phyloP scores from a whole-genome alignment of 768 basidiomycete species.

The Coprinopsis cinerea region DNA sequence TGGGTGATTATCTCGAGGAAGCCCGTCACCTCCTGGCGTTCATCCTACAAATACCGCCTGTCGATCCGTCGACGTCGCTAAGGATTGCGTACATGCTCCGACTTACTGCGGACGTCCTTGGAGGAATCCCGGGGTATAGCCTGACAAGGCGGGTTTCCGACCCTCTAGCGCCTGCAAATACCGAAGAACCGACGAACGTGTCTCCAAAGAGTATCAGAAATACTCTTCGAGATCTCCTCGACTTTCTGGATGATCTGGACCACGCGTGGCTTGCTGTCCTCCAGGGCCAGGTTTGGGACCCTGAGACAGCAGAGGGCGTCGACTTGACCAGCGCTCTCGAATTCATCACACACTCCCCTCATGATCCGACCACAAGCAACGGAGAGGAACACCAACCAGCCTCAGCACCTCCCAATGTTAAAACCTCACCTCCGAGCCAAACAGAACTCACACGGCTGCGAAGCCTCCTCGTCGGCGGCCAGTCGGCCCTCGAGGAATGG shows the following conservation, averaged over 20 bases:
- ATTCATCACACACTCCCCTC: background rate
- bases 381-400: conserved; percentile 22
- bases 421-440: conserved; percentile 44
- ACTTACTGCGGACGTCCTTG: conserved; percentile 62
- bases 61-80: conserved; percentile 63
- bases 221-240: conserved; percentile 44
- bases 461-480: conserved; percentile 58
- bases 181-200: background rate
- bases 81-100: conserved; percentile 65
- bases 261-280: conserved; percentile 68
- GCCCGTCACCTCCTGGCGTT: conserved; percentile 52
- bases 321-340: conserved; percentile 36
- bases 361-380: conserved; percentile 22
- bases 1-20: conserved; percentile 54
- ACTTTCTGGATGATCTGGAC: conserved; percentile 71
- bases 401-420: conserved; percentile 10
- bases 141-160: conserved; percentile 23
- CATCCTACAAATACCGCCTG: conserved; percentile 68
- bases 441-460: conserved; percentile 69
- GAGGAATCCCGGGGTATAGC: conserved; percentile 55
- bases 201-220: background rate
- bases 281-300: conserved; percentile 62
- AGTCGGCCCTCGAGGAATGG: conserved; percentile 67
- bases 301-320: conserved; percentile 26
- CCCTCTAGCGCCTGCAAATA: conserved; percentile 20